Conservation (phyloP, 148 eudicot species). For the Linanthus parryae region DNA sequence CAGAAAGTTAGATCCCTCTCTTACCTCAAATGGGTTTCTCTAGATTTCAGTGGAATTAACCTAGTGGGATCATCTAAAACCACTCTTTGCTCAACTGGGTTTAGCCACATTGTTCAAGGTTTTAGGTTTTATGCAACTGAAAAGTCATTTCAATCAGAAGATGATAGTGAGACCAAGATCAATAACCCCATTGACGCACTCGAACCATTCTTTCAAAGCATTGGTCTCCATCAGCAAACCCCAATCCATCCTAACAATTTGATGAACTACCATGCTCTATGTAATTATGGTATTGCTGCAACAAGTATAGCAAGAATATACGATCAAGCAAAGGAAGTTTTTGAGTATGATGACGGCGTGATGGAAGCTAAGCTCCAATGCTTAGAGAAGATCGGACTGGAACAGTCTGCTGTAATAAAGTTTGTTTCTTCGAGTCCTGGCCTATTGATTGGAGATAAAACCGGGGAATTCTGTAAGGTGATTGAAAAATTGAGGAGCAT, state of each 20-base stretch:
- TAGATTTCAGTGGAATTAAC: conserved; percentile 6
- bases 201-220: conserved; percentile 73
- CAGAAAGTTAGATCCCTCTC: conserved; percentile 18
- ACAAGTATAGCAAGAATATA: conserved; percentile 43
- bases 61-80: conserved; percentile 15
- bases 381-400: conserved; percentile 40
- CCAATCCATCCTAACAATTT: conserved; percentile 27
- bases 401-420: conserved; percentile 27
- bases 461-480: conserved; percentile 24
- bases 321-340: conserved; percentile 45
- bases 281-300: conserved; percentile 49
- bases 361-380: conserved; percentile 35
- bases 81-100: conserved; percentile 10
- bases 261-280: conserved; percentile 48
- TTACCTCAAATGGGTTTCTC: conserved; percentile 28
- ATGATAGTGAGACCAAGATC: conserved; percentile 17
- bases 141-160: conserved; percentile 22
- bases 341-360: conserved; percentile 36
- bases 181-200: conserved; percentile 63
- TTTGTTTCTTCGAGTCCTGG: conserved; percentile 38
- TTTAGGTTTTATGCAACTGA: conserved; percentile 21
- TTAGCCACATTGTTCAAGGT: conserved; percentile 26
- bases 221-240: conserved; percentile 45
- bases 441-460: conserved; percentile 33
- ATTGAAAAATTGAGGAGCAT: conserved; percentile 22